Evolutionary conservation across 1,284 basidiomycete genomes (phyloP), one percentile per base, ranked within the genome.

Genomic region (Waitea zeae): DNA sequence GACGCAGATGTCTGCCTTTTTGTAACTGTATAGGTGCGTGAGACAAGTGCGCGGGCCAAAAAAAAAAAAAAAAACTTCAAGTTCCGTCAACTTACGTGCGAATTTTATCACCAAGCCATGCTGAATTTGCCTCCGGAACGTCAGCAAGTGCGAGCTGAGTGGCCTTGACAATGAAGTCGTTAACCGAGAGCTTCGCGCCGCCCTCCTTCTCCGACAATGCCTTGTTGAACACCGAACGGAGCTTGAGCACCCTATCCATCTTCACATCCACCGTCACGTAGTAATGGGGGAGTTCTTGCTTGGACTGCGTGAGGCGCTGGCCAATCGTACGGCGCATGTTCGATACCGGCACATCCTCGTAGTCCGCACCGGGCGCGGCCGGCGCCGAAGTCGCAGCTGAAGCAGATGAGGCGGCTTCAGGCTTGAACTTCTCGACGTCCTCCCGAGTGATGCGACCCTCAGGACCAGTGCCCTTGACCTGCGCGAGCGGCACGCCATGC

Each of bases 161-260:
- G 4, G 89, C 95, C 64, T 99, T 99, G 54, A 97, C 76, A 49
- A 99, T 76, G 53, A 99, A 99, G 62, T 99, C 95, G 55, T 97
- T 96, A 39, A 99, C 88, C 43, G 86, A 92, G 41, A 99, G 71
- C 66, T 98, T 99, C 34, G 76, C 73, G 41, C 69, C 64, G 48
- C 80, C 81, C 53, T 84, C 79, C 58, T 82, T 80, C 50, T 90
- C 89, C 30, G 70, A 71, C 31, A 87, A 57, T 24, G 79, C 69
- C 53, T 81, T 81, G 70, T 98, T 99, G 67, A 99, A 98, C 42
- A 97, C 79, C 56, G 92, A 77, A 39, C 93, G 72, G 41, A 99
- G 70, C 61, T 96, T 96, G 51, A 84, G 56, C 19, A 93, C 80
- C 61, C 89, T 90, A 67, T 89, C 90, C 90, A 98, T 96, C 62